Evolutionary conservation across 495 filamentous ascomycete species (phyloP), one percentile per base, ranked within the genome.

Genomic region (Podospora didyma): DNA sequence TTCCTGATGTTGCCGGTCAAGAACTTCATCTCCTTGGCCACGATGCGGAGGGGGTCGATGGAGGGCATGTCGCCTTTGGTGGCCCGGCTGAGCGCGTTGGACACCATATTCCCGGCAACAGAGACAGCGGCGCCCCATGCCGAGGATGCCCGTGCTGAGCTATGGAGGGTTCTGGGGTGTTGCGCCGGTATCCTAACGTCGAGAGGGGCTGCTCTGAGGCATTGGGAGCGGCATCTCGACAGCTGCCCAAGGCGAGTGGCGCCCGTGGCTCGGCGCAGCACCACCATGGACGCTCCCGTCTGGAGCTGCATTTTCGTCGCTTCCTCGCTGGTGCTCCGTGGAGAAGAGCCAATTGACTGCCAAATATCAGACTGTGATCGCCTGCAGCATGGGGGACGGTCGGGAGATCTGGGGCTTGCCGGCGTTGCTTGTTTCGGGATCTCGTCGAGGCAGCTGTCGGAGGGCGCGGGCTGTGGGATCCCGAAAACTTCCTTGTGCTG

Each of bases 11-110:
- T 95, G 50, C 89, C 89, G 17, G 84, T 95, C 68, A 96, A 73
- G 63, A 92, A 94, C 72, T 95, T 96, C 83, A 97, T 87, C 74
- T 97, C 92, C 73, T 95, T 96, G 49, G 88, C 92, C 20, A 97
- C 89, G 34, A 90, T 89, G 35, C 87, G 80, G 60, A 90, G 79
- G 22, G 88, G 88, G 65, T 90, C 88, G 59, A 89, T 82, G 54
- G 59, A 55, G 28, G 82, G 83, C 62, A 89, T 74, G 54, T 83
- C 83, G 52, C 74, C 74, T 58, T 74, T 65, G 52, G 73, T 63
- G 64, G 80, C 74, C 71, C 86, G 62, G 70, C 84, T 72, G 45
- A 87, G 71, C 31, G 83, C 86, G 69, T 89, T 88, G 51, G 76
- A 76, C 66, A 95, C 86, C 62, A 92, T 79, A 65, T 87, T 84